Base-by-base conservation (phyloP, 2,329 filamentous ascomycete genomes). In the Fusarium multiceps region DNA sequence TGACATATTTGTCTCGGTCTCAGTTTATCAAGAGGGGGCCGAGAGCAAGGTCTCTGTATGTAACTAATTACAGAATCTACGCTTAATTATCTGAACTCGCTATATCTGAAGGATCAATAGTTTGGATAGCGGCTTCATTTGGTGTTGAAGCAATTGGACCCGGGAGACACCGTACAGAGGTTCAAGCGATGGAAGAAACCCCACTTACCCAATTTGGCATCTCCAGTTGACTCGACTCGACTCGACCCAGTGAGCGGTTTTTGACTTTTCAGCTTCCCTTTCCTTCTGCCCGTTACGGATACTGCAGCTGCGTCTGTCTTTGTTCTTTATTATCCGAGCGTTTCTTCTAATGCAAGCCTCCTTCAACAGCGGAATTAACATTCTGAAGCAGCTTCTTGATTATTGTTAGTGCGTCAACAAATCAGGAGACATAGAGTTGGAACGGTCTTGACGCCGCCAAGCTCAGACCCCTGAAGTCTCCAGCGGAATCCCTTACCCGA, bases 181-280 rank as follows among this genome's bases (percentile, higher is more conserved):
- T 12, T 37, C 18, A 43, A 53, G 34, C 45, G 7, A 30, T 30
- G 28, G 28, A 45, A 53, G 49, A 53, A 37, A 12, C 23, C 12
- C 58, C 59, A 46, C 61, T 58, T 58, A 11, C 61, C 51, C 13
- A 30, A 64, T 50, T 5, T 37, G 51, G 61, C 40, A 64, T 58
- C 40, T 50, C 45, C 8, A 11, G 13, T 27, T 20, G 10, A 4
- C 21, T 37, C 27, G 27, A 27, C 21, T 37, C 27, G 27, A 27
- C 27, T 25, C 27, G 27, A 28, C 27, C 28, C 30, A 28, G 23
- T 53, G 49, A 41, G 49, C 49, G 49, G 49, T 49, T 45, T 62
- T 34, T 21, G 21, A 37, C 34, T n/a, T 27, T 45, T 21, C 14
- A 51, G 32, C 48, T 51, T n/a, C 10, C 37, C 37, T 18, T 20